Percentiles rank a stretch among this genome's conserved stretches.
Conservation (phyloP, 768 basidiomycete genomes). For the Tylopilus plumbeoviolaceoides region DNA sequence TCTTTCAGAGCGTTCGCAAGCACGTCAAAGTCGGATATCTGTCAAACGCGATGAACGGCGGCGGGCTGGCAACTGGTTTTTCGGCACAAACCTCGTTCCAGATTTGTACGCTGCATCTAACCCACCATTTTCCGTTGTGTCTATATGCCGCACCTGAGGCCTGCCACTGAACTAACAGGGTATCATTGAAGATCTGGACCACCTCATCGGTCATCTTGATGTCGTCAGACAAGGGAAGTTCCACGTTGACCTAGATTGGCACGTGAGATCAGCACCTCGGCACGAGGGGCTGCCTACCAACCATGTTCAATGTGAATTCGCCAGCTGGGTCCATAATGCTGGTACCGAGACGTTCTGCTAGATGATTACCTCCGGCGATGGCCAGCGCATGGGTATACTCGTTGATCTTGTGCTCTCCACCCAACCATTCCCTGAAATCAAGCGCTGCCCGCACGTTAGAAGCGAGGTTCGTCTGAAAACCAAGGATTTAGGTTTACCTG, state of each 20-base stretch:
- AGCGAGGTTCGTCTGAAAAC: background rate
- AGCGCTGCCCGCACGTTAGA: slow-evolving; percentile 44
- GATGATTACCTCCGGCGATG: slow-evolving; percentile 53
- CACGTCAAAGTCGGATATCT: slow-evolving; percentile 33
- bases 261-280: background rate
- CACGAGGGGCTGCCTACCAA: slow-evolving; percentile 21
- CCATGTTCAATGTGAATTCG: slow-evolving; percentile 70
- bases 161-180: slow-evolving; percentile 21
- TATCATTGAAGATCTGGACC: slow-evolving; percentile 12
- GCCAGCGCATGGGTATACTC: slow-evolving; percentile 69
- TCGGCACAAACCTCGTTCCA: slow-evolving; percentile 29
- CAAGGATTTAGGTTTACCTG: slow-evolving; percentile 36
- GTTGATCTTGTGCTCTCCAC: slow-evolving; percentile 72
- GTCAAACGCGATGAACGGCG: background rate
- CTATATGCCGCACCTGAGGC: slow-evolving; percentile 9
- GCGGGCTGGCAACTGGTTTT: background rate
- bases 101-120: slow-evolving; percentile 28
- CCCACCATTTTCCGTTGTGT: slow-evolving; percentile 33
- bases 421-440: slow-evolving; percentile 67
- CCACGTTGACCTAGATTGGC: slow-evolving; percentile 36
- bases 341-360: slow-evolving; percentile 62
- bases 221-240: slow-evolving; percentile 32
- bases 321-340: slow-evolving; percentile 54
- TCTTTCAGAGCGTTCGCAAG: slow-evolving; percentile 27
- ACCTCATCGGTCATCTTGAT: slow-evolving; percentile 20